Base-by-base conservation (phyloP, 2,329 filamentous ascomycete species). In the Drechslera avenae region DNA sequence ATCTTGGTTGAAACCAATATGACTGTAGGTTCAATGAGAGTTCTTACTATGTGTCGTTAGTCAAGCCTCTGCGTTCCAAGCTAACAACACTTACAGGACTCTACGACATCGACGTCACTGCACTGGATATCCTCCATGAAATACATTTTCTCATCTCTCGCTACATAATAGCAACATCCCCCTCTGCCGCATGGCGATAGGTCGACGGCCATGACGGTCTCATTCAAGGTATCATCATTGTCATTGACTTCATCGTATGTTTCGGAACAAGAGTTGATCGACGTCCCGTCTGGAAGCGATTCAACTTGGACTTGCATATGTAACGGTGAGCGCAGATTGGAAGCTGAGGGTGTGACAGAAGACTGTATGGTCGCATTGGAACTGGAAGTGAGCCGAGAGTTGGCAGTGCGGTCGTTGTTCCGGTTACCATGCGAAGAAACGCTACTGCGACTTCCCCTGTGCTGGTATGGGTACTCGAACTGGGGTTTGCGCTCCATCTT, bases 151-250 rank as follows among this genome's bases (percentile, higher is more conserved):
- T 89, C 86, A 32, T 91, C 84, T 19, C 81, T 76, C 5, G 86
- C 85, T 39, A 87, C 78, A 67, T 93, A 96, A 67, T 93, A 96
- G 37, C 90, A 87, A 70, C 91, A 97, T 0, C 93, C 93, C 14
- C 96, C 79, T 0, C 82, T 86, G 1, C 83, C 85, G 23, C 83
- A 81, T n/a, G 86, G 82, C 55, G 82, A 85, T 69, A 93, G 79
- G 51, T 95, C 86, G 18, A 96, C 77, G 1, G 90, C 89, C 85
- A 96, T 90, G 50, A 96, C 82, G 19, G 91, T 75, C 66, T 94
- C 89, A 48, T 83, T 82, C 31, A 86, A 67, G 0, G 76, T 67
- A 48, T 86, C 83, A 7, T 86, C 83, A 5, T 64, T 56, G 30
- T 79, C 76, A 30, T 78, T 37, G 6, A 17, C 14, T 18, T 51